Evolutionary conservation across 306 rosid genomes (phyloP).

Genomic region (Prunus salicina): DNA sequence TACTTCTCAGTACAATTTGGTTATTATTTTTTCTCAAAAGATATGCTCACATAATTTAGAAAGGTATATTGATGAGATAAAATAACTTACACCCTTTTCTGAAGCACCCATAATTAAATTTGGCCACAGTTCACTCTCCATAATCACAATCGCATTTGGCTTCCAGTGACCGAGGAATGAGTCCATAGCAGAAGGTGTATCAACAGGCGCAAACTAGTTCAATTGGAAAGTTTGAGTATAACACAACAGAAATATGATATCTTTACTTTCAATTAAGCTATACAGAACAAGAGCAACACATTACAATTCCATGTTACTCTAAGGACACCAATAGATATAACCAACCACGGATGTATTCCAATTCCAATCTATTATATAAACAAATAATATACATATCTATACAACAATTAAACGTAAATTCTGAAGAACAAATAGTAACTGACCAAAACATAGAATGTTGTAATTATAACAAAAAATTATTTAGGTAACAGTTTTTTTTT

Average conservation of each 20-base stretch:
- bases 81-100: slow-evolving; percentile 63
- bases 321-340: background rate
- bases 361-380: background rate
- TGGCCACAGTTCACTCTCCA: slow-evolving; percentile 97
- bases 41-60: background rate
- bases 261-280: background rate
- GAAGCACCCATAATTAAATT: slow-evolving; percentile 86
- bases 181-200: slow-evolving; percentile 59
- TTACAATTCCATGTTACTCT: background rate
- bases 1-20: background rate
- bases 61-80: slow-evolving; percentile 1
- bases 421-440: too few species aligned
- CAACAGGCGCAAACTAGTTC: slow-evolving; percentile 78
- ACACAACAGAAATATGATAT: slow-evolving; percentile 1
- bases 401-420: background rate
- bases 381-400: background rate
- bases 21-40: background rate
- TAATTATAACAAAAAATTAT: too few species aligned
- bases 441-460: too few species aligned
- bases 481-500: too few species aligned
- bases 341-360: background rate
- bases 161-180: slow-evolving; percentile 78
- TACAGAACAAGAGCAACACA: background rate
- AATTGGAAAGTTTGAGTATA: slow-evolving; percentile 26
- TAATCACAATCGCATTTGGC: slow-evolving; percentile 65